Conservation (phyloP, 164 flowering plant genomes). For the Vitis cinerea region DNA sequence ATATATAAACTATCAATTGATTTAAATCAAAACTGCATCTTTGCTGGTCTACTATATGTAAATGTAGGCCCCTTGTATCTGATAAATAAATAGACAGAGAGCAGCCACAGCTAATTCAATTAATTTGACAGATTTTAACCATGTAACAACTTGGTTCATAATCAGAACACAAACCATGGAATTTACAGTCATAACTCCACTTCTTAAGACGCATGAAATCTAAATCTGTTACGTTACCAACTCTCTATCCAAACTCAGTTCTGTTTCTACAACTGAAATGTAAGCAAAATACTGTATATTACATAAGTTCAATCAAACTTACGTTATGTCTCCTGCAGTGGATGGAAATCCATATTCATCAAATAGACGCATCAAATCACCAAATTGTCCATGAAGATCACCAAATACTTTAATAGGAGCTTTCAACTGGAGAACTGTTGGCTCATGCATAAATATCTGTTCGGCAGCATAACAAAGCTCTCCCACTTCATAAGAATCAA, state of each 20-base stretch:
- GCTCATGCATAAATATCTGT: constrained; percentile 95
- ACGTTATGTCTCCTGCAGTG: constrained; percentile 97
- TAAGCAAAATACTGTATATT: neutral
- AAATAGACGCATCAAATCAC: constrained; percentile 95
- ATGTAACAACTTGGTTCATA: neutral
- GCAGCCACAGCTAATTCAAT: neutral
- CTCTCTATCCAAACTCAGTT: neutral
- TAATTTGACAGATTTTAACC: neutral
- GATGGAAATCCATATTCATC: constrained; percentile 99
- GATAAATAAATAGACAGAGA: neutral
- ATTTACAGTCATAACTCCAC: neutral
- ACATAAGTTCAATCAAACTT: constrained; percentile 24
- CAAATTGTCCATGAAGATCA: constrained; percentile 99
- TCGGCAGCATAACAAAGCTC: constrained; percentile 99
- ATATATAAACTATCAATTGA: no score
- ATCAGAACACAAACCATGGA: neutral
- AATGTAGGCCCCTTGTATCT: no score
- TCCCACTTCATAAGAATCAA: constrained; percentile 97
- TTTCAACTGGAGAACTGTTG: constrained; percentile 91
- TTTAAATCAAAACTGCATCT: neutral
- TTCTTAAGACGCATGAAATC: neutral
- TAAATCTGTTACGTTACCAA: neutral
- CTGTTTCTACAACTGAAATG: neutral
- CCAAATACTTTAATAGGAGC: constrained; percentile 98
- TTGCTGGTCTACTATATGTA: neutral